Conservation (phyloP, 495 filamentous ascomycete species). For the Terfezia boudieri region DNA sequence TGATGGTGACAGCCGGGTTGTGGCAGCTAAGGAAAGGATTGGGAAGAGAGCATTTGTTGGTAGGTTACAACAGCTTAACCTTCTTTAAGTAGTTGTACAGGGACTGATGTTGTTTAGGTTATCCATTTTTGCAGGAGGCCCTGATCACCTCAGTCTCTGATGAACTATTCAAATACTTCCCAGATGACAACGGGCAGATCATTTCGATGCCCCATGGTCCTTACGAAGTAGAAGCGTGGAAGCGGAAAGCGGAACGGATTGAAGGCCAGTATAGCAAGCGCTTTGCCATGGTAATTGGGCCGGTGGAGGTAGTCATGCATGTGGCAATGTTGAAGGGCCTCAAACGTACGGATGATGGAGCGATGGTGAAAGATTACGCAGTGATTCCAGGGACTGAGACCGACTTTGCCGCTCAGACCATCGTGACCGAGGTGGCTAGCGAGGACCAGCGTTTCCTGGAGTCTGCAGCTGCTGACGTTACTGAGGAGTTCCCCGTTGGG, state of each 20-base stretch:
- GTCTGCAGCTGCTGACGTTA: slow-evolving; percentile 57
- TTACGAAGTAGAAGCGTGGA: slow-evolving; percentile 62
- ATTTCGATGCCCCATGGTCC: slow-evolving; percentile 46
- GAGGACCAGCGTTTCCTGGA: slow-evolving; percentile 88
- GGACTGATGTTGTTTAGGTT: slow-evolving; percentile 25
- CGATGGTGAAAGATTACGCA: slow-evolving; percentile 81
- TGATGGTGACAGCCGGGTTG: slow-evolving; percentile 43
- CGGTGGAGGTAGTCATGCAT: slow-evolving; percentile 70
- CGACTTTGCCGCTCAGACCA: slow-evolving; percentile 70
- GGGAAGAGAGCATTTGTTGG: slow-evolving; percentile 69
- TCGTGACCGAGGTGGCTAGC: slow-evolving; percentile 77
- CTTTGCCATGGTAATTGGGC: slow-evolving; percentile 66
- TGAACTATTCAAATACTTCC: slow-evolving; percentile 75
- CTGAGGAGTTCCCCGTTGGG: slow-evolving; percentile 72
- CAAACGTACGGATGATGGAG: slow-evolving; percentile 71
- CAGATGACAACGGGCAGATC: slow-evolving; percentile 34
- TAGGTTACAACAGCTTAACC: slow-evolving; percentile 2
- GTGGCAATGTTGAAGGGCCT: slow-evolving; percentile 85
- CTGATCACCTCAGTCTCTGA: slow-evolving; percentile 76
- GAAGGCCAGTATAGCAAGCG: slow-evolving; percentile 75
- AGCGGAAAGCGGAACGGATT: slow-evolving; percentile 60
- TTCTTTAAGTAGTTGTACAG: background rate
- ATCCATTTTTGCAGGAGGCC: slow-evolving; percentile 87
- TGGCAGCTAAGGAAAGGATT: slow-evolving; percentile 52
- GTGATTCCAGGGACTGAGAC: slow-evolving; percentile 74